Evolutionary conservation across 2,329 filamentous ascomycete genomes (phyloP).

Genomic region (Hirsutella rhossiliensis): DNA sequence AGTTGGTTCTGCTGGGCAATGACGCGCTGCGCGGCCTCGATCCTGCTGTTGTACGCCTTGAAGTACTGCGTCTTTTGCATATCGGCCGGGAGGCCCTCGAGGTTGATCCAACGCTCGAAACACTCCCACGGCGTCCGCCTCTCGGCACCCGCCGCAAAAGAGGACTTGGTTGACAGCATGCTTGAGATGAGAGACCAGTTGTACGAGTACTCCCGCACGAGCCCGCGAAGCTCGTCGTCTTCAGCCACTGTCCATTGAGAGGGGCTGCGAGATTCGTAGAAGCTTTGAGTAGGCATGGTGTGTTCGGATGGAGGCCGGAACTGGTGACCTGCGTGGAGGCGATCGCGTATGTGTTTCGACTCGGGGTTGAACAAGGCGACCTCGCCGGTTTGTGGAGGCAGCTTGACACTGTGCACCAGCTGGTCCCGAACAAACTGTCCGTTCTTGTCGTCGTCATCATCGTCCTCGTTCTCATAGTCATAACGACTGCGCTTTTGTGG

Average conservation of each 20-base stretch:
- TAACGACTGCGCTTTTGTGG: conserved; percentile 73
- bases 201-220: conserved; percentile 89
- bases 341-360: conserved; percentile 79
- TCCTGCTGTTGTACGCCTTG: conserved; percentile 53
- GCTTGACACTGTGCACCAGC: conserved; percentile 28
- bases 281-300: conserved; percentile 77
- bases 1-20: conserved; percentile 42
- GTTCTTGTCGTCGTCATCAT: conserved; percentile 37
- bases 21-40: conserved; percentile 45
- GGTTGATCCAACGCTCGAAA: conserved; percentile 89
- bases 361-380: conserved; percentile 85
- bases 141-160: conserved; percentile 76
- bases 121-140: conserved; percentile 95
- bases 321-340: conserved; percentile 80
- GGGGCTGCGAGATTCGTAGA: conserved; percentile 76
- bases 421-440: conserved; percentile 44
- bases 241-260: conserved; percentile 89
- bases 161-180: conserved; percentile 60
- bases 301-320: conserved; percentile 89
- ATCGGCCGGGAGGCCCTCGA: conserved; percentile 83
- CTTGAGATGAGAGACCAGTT: conserved; percentile 94
- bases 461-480: conserved; percentile 63
- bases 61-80: conserved; percentile 97
- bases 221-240: conserved; percentile 74
- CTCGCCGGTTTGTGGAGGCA: conserved; percentile 58